Evolutionary conservation across 495 filamentous ascomycete species (phyloP), one percentile per base, ranked within the genome.

Genomic region (Penicillium samsonianum): DNA sequence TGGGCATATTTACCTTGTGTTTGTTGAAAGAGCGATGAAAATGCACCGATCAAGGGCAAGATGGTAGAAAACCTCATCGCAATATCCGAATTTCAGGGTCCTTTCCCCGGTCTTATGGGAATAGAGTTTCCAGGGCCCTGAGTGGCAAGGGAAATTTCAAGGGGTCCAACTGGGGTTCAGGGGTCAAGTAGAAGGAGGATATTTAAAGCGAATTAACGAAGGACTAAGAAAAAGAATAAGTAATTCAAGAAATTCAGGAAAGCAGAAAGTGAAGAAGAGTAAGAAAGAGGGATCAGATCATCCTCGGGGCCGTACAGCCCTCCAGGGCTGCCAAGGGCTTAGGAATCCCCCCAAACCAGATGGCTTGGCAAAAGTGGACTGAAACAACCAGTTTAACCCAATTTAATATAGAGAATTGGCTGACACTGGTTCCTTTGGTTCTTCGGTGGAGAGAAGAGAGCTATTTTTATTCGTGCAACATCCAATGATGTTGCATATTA

Each of bases 11-110:
- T 62, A 64, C 66, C 64, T 60, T 57, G 42, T 30, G 59, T 44
- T 20, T 59, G 57, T 19, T 59, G 49, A 47, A 62, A 61, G 57
- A 64, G 61, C 17, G 59, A 45, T 23, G 65, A 61, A 0, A 62
- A 30, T 41, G 58, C 61, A 42, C 59, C 59, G 17, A 67, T 17
- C 1, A 62, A 35, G 53, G 61, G 64, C 47, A 67, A n/a, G 1
- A 70, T 11, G 30, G 19, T 56, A 17, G 44, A 55, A 30, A 70
- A 65, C 59, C 58, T 67, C 68, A 71, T 71, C 28, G 59, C 55
- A 58, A 33, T 12, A 42, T 35, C 35, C 35, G 0, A 17, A 17
- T 30, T 17, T 31, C 30, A 47, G 42, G 17, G 44, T 37, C 22
- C 26, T 48, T n/a, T 48, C 45, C 45, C 50, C 50, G 7, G 25